Percentiles rank a stretch among this genome's conserved stretches.
phyloP scores from a whole-genome alignment of 148 eudicot species.

The Rheum nobile region DNA sequence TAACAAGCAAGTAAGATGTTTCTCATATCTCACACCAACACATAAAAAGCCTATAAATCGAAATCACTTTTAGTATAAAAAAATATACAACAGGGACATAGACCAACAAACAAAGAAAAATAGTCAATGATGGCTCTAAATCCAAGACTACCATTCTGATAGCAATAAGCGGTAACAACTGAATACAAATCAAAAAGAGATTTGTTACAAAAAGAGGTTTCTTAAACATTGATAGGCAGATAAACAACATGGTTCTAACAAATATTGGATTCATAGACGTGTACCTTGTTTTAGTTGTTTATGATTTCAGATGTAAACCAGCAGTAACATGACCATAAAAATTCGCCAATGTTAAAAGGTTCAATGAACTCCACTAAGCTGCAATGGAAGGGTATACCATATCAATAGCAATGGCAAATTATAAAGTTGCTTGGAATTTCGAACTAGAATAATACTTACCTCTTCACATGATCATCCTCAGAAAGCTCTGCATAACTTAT shows the following conservation, averaged over 20 bases:
- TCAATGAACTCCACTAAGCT: conserved; percentile 85
- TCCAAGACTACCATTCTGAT: background rate
- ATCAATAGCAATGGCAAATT: background rate
- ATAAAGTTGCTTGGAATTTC: background rate
- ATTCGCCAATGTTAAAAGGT: conserved; percentile 83
- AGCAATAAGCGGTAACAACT: background rate
- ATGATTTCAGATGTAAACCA: conserved; percentile 39
- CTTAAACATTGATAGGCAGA: background rate
- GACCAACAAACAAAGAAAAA: background rate
- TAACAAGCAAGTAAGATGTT: background rate
- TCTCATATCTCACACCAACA: background rate
- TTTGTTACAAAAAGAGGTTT: background rate
- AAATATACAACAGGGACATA: background rate
- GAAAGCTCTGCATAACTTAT: conserved; percentile 27
- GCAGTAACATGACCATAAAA: conserved; percentile 64
- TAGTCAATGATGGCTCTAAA: background rate
- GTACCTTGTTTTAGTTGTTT: conserved; percentile 61
- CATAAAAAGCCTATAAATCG: background rate
- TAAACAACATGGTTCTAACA: background rate
- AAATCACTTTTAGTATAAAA: background rate
- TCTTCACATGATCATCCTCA: conserved; percentile 46
- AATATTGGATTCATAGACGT: background rate
- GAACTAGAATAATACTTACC: conserved; percentile 31
- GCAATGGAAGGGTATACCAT: conserved; percentile 13
- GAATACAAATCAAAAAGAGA: background rate